Evolutionary conservation across 139 green algal genomes (phyloP), one percentile per base, ranked within the genome.

Genomic region (Chlorella sp.): DNA sequence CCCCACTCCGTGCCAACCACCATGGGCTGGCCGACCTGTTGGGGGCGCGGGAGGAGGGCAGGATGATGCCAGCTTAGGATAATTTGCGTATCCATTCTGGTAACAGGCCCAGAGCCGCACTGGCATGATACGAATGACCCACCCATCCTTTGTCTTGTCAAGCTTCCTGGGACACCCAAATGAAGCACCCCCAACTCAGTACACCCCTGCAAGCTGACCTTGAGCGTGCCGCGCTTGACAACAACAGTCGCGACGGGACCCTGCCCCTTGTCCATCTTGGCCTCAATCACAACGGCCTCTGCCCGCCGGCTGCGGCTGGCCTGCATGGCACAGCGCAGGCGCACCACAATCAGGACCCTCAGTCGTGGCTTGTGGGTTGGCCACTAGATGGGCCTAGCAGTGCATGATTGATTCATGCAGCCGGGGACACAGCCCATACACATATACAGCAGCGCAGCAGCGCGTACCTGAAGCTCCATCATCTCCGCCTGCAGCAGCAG

Each of bases 401-500:
- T 51, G 44, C 44, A 51, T 6, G 44, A 51, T 16, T 51, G 44
- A 9, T 51, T 16, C n/a, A n/a, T n/a, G n/a, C n/a, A n/a, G n/a
- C n/a, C n/a, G n/a, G n/a, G n/a, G n/a, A n/a, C n/a, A n/a, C n/a
- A n/a, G n/a, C n/a, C n/a, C n/a, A n/a, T n/a, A n/a, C n/a, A n/a
- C n/a, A n/a, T n/a, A n/a, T n/a, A n/a, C 44, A 51, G 44, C 44
- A 51, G 6, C 9, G 44, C 11, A 21, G 63, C 63, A 9, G 7
- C 9, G 44, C 64, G 39, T 71, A 25, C 81, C 64, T 71, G 72
- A 80, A 98, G 90, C 44, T 98, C 95, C 89, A 98, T 91, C 65
- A 97, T 57, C 84, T 98, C 95, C 25, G 95, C 92, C 92, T 98
- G 94, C 38, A 99, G 91, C 84, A 96, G 85, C 68, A 99, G 85